These are phyloP conservation scores for Prunella vulgaris DNA, from an alignment of 257 asterid genomes.

Conservation along the genomic window DNA sequence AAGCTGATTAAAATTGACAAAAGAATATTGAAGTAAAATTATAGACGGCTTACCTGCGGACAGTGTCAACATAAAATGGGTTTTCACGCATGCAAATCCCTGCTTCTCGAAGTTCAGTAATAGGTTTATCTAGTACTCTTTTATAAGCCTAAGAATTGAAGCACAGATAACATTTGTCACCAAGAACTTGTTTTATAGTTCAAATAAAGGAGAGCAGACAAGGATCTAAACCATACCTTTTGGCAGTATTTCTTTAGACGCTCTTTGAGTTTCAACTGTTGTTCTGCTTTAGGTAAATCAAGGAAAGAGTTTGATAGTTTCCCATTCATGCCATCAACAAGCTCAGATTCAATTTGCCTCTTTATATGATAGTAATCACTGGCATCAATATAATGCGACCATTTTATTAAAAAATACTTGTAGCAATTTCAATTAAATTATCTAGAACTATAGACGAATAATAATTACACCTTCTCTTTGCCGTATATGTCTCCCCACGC, in stretches of 20 bases:
- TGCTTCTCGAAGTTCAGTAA: conserved; percentile 93
- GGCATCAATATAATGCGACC: conserved; percentile 26
- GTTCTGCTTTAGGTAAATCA: conserved; percentile 88
- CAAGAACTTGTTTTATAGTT: conserved; percentile 14
- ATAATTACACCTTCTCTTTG: conserved; percentile 78
- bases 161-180: conserved; percentile 16
- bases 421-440: conserved; percentile 15
- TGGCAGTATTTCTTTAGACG: conserved; percentile 96
- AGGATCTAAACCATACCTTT: conserved; percentile 47
- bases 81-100: conserved; percentile 99
- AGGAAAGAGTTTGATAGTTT: conserved; percentile 66
- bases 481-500: conserved; percentile 97
- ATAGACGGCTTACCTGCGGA: conserved; percentile 67
- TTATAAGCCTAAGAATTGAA: conserved; percentile 68
- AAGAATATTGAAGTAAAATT: conserved; percentile 6
- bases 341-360: conserved; percentile 98
- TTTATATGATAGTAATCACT: conserved; percentile 88
- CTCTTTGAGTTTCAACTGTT: conserved; percentile 82
- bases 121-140: conserved; percentile 91
- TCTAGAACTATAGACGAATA: conserved; percentile 18
- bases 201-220: conserved; percentile 15
- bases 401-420: conserved; percentile 13
- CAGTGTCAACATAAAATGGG: conserved; percentile 96
- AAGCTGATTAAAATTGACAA: conserved; percentile 5
- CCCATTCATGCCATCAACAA: conserved; percentile 57